These are phyloP conservation scores for Pterulicium gracile DNA, from an alignment of 1,284 basidiomycete species.

Conservation along the genomic window DNA sequence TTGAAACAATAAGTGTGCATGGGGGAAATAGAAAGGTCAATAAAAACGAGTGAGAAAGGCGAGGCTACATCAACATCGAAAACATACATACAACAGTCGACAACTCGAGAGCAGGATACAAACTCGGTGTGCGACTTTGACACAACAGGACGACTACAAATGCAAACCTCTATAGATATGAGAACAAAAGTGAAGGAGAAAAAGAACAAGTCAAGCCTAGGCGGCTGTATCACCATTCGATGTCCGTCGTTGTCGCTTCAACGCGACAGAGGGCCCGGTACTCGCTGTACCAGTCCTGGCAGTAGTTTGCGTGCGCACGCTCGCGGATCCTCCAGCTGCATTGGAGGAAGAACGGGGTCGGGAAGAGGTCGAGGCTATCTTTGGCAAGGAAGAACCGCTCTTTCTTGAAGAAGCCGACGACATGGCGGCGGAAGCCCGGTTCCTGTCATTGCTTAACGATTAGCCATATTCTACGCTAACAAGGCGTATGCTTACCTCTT, in stretches of 20 bases:
- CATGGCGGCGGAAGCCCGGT: constrained; percentile 60
- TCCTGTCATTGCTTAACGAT: constrained; percentile 36
- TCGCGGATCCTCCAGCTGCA: neutral
- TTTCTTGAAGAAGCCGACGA: constrained; percentile 55
- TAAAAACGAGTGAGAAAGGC: too few relatives aligned
- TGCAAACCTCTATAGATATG: constrained; percentile 7
- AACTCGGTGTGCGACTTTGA: too few relatives aligned
- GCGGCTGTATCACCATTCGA: constrained; percentile 26
- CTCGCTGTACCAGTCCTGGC: constrained; percentile 18
- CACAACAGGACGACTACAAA: neutral
- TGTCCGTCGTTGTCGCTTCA: constrained; percentile 74
- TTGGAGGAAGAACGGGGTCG: constrained; percentile 41
- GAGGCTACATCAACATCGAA: too few relatives aligned
- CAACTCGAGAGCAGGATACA: too few relatives aligned
- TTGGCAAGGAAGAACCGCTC: constrained; percentile 45
- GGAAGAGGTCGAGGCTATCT: constrained; percentile 57
- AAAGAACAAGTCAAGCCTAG: constrained; percentile 12
- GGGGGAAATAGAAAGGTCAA: too few relatives aligned
- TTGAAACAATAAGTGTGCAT: too few relatives aligned
- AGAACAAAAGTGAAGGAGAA: constrained; percentile 10
- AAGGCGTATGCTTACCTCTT: constrained; percentile 60
- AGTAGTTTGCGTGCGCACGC: neutral
- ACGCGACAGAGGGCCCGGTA: constrained; percentile 24
- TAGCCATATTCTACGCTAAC: constrained; percentile 6
- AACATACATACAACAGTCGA: too few relatives aligned